Evolutionary conservation across 2,329 filamentous ascomycete genomes (phyloP), one percentile per base, ranked within the genome.

Genomic region (Dactylellina cionopaga): DNA sequence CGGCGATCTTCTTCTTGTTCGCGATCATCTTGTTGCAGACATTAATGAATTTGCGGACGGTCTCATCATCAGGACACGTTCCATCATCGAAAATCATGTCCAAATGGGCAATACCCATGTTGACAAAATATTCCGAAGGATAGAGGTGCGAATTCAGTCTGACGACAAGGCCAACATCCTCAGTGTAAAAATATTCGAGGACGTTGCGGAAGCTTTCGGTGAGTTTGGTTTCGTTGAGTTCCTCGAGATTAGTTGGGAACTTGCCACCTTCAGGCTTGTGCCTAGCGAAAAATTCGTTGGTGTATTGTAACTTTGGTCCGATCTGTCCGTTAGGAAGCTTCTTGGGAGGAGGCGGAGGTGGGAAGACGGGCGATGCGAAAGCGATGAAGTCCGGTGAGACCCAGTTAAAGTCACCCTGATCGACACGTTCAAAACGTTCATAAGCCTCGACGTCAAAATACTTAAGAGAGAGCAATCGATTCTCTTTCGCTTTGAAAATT

Each of bases 31-130:
- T 91, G 79, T 98, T 95, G 0, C 95, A 93, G 69, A 99, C 85
- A 76, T 92, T 92, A 80, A 99, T 94, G 80, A 99, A 99, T 79
- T 93, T 93, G 76, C 92, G 89, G 25, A 99, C 95, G n/a, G 93
- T 89, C 15, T 87, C 87, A 56, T 99, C 84, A 1, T 92, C 89
- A 19, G 95, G 95, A 80, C 95, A 99, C 2, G 95, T 99, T 75
- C 95, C 95, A 77, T 99, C 95, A 78, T 98, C 95, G 79, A 99
- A 99, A 78, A 99, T 98, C 95, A 99, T 99, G 82, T 99, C 95
- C 39, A 98, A 85, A 80, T 99, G 95, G 78, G 92, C 89, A 78
- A 99, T 98, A 27, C 94, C 94, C 56, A 99, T 85, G 2, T 93
- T 92, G 75, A 94, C 95, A 80, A 99, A 99, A 83, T 94, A 97